Conservation (phyloP, 2,329 filamentous ascomycete genomes). For the Arthrobotrys pseudoclavata region DNA sequence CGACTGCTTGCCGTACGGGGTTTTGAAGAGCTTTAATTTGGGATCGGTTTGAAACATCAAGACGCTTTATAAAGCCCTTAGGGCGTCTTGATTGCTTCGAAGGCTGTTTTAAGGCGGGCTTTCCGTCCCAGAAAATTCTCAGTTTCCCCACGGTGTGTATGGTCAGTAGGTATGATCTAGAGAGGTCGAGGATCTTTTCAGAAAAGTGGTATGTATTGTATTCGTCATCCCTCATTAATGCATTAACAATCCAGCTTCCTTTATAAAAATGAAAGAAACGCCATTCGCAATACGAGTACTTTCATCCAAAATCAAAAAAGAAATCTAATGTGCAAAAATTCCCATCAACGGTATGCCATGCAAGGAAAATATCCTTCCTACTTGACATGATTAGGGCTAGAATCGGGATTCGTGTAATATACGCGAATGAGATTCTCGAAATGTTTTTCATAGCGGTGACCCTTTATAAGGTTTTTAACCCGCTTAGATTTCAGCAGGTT, state of each 20-base stretch:
- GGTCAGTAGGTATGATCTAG: too few relatives aligned
- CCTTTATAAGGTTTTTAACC: not conserved
- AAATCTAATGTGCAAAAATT: not conserved
- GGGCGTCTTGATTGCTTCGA: not conserved
- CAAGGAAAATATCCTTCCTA: not conserved
- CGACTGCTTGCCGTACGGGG: too few relatives aligned
- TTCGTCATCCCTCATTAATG: too few relatives aligned
- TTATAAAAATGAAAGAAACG: not conserved
- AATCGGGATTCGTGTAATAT: not conserved
- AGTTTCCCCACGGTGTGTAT: too few relatives aligned
- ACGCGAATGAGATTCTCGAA: not conserved
- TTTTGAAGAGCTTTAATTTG: too few relatives aligned
- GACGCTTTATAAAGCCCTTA: too few relatives aligned
- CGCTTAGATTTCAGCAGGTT: not conserved
- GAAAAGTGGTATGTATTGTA: too few relatives aligned
- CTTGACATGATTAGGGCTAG: not conserved
- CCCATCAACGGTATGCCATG: not conserved
- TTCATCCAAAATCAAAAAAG: not conserved
- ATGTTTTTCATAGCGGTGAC: not conserved
- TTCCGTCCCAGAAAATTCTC: too few relatives aligned
- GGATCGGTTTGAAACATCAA: too few relatives aligned
- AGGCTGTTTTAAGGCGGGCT: not conserved
- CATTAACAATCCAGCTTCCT: too few relatives aligned
- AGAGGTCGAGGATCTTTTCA: too few relatives aligned
- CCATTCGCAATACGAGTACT: not conserved